Evolutionary conservation across 495 filamentous ascomycete genomes (phyloP), one percentile per base, ranked within the genome.

Genomic region (Aspergillus coremiiformis): DNA sequence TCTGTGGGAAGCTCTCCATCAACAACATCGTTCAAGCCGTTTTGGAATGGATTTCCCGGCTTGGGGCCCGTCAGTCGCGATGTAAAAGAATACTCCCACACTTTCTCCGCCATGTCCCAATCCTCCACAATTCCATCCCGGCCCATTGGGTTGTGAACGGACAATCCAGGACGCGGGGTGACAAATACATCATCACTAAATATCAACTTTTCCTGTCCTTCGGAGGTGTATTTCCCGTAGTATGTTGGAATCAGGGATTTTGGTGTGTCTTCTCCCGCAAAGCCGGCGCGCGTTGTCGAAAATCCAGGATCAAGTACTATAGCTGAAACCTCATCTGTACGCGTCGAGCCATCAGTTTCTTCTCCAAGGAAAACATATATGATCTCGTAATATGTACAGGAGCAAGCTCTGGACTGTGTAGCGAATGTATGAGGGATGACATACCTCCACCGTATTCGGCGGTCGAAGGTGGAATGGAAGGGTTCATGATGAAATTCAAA

Each of bases 281-380:
- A 97, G 55, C 93, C 93, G 50, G 91, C 94, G 71, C 94, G 92
- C 14, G 84, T 89, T 60, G 82, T 86, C 41, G 84, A 87, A 72
- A 87, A 96, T 37, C 94, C 93, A 4, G 94, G 87, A 62, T 98
- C 93, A 59, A 98, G 88, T 20, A 98, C 88, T 62, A 98, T 87
- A 22, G 93, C 93, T 14, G 90, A 93, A 46, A 98, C 90, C 70
- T 98, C 93, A 75, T 98, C 93, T 95, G 55, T 43, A 50, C 19
- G 49, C 64, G 22, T 49, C 6, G 1, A 49, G 46, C 20, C 4
- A 47, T 66, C 24, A 69, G 60, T 50, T 46, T 39, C 9, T 43
- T 39, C 33, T 20, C 17, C 15, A 22, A 19, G 39, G 10, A 43
- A 17, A 9, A 41, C 37, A 19, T 19, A 5, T 41, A 3, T 3